Evolutionary conservation across 495 filamentous ascomycete species (phyloP).

Genomic region (Glarea lozoyensis): DNA sequence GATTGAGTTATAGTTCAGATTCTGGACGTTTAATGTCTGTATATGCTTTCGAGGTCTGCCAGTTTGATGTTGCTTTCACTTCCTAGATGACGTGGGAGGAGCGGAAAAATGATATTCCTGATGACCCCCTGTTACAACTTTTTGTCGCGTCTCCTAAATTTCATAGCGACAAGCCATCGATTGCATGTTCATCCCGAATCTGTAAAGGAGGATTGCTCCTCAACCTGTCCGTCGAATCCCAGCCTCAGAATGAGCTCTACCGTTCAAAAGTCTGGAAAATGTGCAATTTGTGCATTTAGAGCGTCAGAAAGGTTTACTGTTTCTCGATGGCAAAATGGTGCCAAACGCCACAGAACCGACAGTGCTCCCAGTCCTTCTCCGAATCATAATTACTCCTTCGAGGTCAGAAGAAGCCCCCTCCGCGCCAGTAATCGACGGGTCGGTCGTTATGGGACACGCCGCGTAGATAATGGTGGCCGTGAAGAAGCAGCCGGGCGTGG

Average conservation of each 20-base stretch:
- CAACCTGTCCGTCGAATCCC: neutral
- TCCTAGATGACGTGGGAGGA: too few relatives aligned
- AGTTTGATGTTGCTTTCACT: too few relatives aligned
- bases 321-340: neutral
- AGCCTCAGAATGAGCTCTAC: constrained; percentile 13
- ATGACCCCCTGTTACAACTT: too few relatives aligned
- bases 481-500: too few relatives aligned
- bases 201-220: neutral
- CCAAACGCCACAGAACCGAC: neutral
- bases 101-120: too few relatives aligned
- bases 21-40: constrained; percentile 2
- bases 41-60: too few relatives aligned
- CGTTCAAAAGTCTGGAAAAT: constrained; percentile 9
- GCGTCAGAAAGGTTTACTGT: constrained; percentile 8
- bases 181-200: too few relatives aligned
- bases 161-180: too few relatives aligned
- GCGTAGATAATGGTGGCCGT: neutral
- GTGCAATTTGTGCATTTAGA: constrained; percentile 14
- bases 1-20: too few relatives aligned
- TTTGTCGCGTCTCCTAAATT: too few relatives aligned
- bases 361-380: neutral
- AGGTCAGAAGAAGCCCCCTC: too few relatives aligned
- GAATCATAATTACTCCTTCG: neutral
- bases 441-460: neutral
- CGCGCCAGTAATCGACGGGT: too few relatives aligned